Conservation (phyloP, 1,284 basidiomycete genomes). For the Xerocomus minutiporus region DNA sequence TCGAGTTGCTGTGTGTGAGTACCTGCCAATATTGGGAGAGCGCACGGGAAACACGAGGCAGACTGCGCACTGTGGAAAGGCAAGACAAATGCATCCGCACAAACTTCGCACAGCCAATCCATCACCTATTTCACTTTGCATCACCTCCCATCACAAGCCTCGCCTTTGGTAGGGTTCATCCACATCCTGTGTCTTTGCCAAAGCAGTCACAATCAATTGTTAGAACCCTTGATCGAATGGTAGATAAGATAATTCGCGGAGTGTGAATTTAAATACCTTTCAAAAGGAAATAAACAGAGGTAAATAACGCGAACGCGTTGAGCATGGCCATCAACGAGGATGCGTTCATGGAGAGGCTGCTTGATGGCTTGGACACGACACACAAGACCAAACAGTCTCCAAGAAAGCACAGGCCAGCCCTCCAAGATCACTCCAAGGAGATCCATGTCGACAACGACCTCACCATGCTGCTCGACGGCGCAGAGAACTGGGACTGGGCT, state of each 20-base stretch:
- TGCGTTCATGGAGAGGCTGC: constrained; percentile 44
- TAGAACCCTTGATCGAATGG: too few relatives aligned
- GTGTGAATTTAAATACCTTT: neutral
- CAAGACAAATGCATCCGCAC: neutral
- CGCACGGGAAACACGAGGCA: constrained; percentile 8
- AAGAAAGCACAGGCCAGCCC: constrained; percentile 3
- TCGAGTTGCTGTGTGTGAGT: neutral
- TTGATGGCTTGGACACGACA: constrained; percentile 41
- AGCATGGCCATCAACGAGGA: constrained; percentile 37
- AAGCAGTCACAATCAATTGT: too few relatives aligned
- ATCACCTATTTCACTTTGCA: too few relatives aligned
- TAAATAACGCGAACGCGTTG: constrained; percentile 30
- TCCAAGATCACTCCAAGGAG: constrained; percentile 5
- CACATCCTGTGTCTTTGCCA: too few relatives aligned
- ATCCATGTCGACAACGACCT: constrained; percentile 32
- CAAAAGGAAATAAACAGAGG: constrained; percentile 6
- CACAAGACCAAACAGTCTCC: constrained; percentile 9
- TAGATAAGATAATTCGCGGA: constrained; percentile 15
- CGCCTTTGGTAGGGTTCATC: too few relatives aligned
- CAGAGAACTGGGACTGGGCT: constrained; percentile 52
- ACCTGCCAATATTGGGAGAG: neutral
- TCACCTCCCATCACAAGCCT: too few relatives aligned
- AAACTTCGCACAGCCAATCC: neutral
- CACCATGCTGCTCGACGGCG: constrained; percentile 45
- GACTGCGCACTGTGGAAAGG: neutral